These are phyloP conservation scores for Persicaria tinctoria DNA, from an alignment of 148 eudicot genomes.

Conservation along the genomic window DNA sequence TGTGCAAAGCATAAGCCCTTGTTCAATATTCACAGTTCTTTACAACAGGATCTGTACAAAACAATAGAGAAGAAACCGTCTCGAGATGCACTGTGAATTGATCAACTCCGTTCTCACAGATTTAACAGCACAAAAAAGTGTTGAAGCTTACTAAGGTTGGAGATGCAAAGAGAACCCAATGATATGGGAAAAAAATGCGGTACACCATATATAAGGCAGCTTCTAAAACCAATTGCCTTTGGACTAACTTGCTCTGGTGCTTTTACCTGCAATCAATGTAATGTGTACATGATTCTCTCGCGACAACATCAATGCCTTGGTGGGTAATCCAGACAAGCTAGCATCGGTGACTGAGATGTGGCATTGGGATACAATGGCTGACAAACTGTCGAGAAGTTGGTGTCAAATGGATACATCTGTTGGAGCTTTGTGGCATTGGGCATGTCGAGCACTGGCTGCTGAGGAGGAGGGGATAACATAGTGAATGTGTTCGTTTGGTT, in stretches of 20 bases:
- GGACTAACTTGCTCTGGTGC: neutral
- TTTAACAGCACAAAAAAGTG: neutral
- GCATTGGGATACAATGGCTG: neutral
- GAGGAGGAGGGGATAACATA: neutral
- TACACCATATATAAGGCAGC: neutral
- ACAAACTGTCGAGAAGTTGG: neutral
- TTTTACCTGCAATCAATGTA: neutral
- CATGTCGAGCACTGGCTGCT: neutral
- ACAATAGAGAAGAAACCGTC: neutral
- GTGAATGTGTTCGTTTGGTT: neutral
- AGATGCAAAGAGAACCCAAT: neutral
- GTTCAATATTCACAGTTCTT: slow-evolving; percentile 5
- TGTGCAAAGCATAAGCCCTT: slow-evolving; percentile 3
- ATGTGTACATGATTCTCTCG: neutral
- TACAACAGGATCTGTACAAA: slow-evolving; percentile 2
- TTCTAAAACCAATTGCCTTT: neutral
- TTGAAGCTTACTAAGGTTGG: neutral
- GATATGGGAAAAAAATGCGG: neutral
- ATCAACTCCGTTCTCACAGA: too few relatives aligned
- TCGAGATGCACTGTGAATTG: neutral
- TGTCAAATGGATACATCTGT: neutral
- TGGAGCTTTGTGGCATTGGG: neutral
- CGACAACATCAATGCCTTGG: slow-evolving; percentile 2
- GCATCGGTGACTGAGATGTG: neutral
- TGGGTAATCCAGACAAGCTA: neutral